A percentile compares a stretch with the other conserved stretches of the same genome.
Evolutionary conservation across 108 stramenopile species (phyloP).

Genomic region (Chaetoceros tenuissimus): DNA sequence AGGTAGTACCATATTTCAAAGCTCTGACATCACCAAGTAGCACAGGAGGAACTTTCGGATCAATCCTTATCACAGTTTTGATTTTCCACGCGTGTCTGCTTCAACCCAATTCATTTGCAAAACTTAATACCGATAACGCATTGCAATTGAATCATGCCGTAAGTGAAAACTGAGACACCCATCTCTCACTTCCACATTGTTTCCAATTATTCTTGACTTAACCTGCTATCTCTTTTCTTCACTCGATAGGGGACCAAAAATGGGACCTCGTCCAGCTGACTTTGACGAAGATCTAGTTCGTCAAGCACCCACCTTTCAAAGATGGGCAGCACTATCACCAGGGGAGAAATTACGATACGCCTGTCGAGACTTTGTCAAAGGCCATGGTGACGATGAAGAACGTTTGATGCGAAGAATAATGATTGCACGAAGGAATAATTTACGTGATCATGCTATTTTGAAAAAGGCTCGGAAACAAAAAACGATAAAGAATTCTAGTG

Average conservation of each 20-base stretch:
- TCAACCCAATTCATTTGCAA: too few relatives aligned
- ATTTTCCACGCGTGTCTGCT: too few relatives aligned
- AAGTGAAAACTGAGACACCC: too few relatives aligned
- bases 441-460: constrained; percentile 64
- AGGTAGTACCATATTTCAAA: too few relatives aligned
- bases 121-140: too few relatives aligned
- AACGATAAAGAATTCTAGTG: constrained; percentile 5
- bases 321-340: constrained; percentile 36
- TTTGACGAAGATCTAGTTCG: constrained; percentile 74
- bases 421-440: constrained; percentile 84
- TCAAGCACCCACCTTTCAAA: constrained; percentile 61
- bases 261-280: constrained; percentile 74
- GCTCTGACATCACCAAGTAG: too few relatives aligned
- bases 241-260: constrained; percentile 76
- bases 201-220: too few relatives aligned
- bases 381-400: constrained; percentile 76
- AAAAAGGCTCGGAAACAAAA: constrained; percentile 44
- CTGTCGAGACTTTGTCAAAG: constrained; percentile 76
- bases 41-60: too few relatives aligned
- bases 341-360: constrained; percentile 69
- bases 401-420: constrained; percentile 86
- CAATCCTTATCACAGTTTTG: too few relatives aligned
- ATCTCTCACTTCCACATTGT: too few relatives aligned
- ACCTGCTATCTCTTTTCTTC: too few relatives aligned
- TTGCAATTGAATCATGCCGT: too few relatives aligned